A percentile compares a stretch with the other conserved stretches of the same genome.
These are phyloP conservation scores for Ganoderma lingzhi DNA, from an alignment of 1,284 basidiomycete genomes.

Conservation along the genomic window DNA sequence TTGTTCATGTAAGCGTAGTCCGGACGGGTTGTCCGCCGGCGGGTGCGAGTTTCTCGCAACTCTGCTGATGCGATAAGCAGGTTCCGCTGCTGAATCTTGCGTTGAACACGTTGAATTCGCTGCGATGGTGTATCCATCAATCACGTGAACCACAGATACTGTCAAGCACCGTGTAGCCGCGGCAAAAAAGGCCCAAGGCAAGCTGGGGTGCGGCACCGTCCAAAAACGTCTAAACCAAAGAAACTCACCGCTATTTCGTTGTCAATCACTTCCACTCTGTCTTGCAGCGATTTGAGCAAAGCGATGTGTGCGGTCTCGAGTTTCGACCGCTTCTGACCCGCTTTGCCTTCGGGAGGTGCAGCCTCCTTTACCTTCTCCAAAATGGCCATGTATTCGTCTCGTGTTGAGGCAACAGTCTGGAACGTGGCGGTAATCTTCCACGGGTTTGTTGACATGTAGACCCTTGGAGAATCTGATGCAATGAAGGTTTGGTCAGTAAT, in stretches of 20 bases:
- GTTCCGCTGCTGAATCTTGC: slow-evolving; percentile 73
- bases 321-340: slow-evolving; percentile 58
- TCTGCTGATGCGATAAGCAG: slow-evolving; percentile 75
- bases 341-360: slow-evolving; percentile 56
- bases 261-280: slow-evolving; percentile 69
- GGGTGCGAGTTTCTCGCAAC: slow-evolving; percentile 77
- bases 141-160: slow-evolving; percentile 27
- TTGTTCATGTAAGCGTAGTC: slow-evolving; percentile 81
- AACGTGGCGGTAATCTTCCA: slow-evolving; percentile 85
- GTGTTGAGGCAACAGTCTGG: slow-evolving; percentile 70
- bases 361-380: slow-evolving; percentile 66
- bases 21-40: slow-evolving; percentile 70
- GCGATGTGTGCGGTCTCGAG: slow-evolving; percentile 63
- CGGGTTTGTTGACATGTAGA: slow-evolving; percentile 83
- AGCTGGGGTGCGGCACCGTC: background rate
- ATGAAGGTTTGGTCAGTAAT: slow-evolving; percentile 41
- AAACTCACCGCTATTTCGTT: slow-evolving; percentile 71
- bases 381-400: slow-evolving; percentile 70
- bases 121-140: slow-evolving; percentile 43
- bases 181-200: background rate
- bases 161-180: slow-evolving; percentile 15
- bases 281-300: slow-evolving; percentile 68
- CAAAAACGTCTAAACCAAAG: background rate
- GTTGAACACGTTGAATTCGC: slow-evolving; percentile 73
- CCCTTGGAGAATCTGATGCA: slow-evolving; percentile 75